Percentiles rank a stretch among this genome's conserved stretches.
Evolutionary conservation across 441 rosid species (phyloP).

Genomic region (Mallotus japonicus): DNA sequence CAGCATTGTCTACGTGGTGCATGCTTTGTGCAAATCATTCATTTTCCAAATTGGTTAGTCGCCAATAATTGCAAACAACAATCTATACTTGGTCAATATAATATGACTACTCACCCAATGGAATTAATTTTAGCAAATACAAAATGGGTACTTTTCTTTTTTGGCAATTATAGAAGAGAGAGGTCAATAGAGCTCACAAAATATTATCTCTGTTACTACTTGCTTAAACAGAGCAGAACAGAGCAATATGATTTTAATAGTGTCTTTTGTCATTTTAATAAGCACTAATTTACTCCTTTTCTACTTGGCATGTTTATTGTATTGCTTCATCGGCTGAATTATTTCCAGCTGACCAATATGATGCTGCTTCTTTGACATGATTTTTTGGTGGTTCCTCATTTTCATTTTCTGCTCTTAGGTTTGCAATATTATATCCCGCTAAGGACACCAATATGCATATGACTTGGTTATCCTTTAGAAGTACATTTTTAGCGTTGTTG

Average conservation of each 20-base stretch:
- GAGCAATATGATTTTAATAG: no score
- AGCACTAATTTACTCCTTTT: no score
- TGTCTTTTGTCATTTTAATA: not conserved
- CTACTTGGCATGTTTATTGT: not conserved
- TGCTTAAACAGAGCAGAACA: no score
- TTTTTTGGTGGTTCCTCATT: not conserved
- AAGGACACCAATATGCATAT: slow-evolving; percentile 61
- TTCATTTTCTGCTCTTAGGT: slow-evolving; percentile 44
- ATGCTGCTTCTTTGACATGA: not conserved
- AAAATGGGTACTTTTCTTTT: not conserved
- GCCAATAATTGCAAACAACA: not conserved
- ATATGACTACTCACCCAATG: no score
- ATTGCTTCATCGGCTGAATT: not conserved
- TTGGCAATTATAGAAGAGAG: slow-evolving; percentile 23
- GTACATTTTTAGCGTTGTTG: slow-evolving; percentile 93
- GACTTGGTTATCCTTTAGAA: slow-evolving; percentile 61
- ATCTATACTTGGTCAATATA: no score
- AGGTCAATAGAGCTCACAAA: slow-evolving; percentile 4
- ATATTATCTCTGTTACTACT: no score
- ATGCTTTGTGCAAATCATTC: slow-evolving; percentile 32
- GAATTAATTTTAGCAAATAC: not conserved
- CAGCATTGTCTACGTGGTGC: slow-evolving; percentile 86
- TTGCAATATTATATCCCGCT: slow-evolving; percentile 92
- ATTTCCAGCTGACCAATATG: not conserved
- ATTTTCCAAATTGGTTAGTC: slow-evolving; percentile 2